Evolutionary conservation across 208 protist species (phyloP), one percentile per base, ranked within the genome.

Genomic region (Endotrypanum monterogeii): DNA sequence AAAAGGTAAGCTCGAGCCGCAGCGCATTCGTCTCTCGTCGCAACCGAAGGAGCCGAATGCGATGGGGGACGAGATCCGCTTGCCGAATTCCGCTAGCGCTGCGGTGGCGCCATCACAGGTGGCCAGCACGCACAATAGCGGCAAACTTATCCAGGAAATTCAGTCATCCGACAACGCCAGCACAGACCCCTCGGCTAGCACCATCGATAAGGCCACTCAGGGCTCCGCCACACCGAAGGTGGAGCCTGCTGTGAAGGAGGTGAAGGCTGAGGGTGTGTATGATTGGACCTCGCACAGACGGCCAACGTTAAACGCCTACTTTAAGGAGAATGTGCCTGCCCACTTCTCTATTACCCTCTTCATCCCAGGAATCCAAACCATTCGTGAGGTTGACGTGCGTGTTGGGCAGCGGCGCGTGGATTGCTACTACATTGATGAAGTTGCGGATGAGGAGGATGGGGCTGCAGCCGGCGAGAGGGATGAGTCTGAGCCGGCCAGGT

Each of bases 21-120:
- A 98, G 83, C 85, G 94, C 28, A 94, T 98, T 67, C 92, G 94
- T 3, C 79, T 98, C 11, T 88, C 85, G 16, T 61, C 65, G 18
- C 54, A 54, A 37, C 80, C 78, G 18, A 89, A 90, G 75, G 30
- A 65, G 5, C 73, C 62, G 16, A 96, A 96, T 74, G 90, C 92
- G n/a, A 80, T 98, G 79, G 85, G 82, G 0, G 89, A 96, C 66
- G 94, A 98, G 54, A 98, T 98, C 67, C 79, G 86, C 54, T 83
- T 97, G 12, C 90, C 94, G 8, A 35, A 71, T 16, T 76, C 83
- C 51, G 63, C 46, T 8, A 75, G 35, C n/a, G 83, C 63, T 2
- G 81, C 85, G 1, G 85, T 87, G 25, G 79, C 84, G 16, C 84
- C 88, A 39, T 83, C 84, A 12, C 70, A 81, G 72, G 76, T 86